Evolutionary conservation across 108 stramenopile species (phyloP).

Genomic region (Cyclotella baltica): DNA sequence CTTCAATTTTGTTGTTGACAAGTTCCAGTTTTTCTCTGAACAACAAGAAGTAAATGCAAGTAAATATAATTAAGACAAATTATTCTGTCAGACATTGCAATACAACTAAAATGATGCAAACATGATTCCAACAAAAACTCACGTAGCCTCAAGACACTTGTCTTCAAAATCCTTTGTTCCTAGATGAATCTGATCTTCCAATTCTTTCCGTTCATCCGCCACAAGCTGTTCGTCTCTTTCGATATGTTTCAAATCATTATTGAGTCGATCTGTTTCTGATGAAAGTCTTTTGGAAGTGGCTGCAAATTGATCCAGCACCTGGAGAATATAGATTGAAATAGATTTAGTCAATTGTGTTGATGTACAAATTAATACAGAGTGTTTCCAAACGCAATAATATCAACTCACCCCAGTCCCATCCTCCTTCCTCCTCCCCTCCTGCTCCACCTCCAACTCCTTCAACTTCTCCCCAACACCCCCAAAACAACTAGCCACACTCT

Average conservation of each 20-base stretch:
- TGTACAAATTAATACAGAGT: neutral
- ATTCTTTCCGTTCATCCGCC: slow-evolving; percentile 74
- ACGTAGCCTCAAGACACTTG: slow-evolving; percentile 60
- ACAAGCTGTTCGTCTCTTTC: slow-evolving; percentile 84
- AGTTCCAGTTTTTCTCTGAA: slow-evolving; percentile 55
- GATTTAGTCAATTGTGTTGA: neutral
- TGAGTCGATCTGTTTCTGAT: slow-evolving; percentile 75
- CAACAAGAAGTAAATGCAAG: neutral
- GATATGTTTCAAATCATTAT: slow-evolving; percentile 78
- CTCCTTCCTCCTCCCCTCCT: slow-evolving; percentile 46
- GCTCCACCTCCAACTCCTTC: slow-evolving; percentile 56
- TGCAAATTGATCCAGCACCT: slow-evolving; percentile 66
- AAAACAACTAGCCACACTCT: slow-evolving; percentile 69
- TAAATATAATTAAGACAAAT: neutral
- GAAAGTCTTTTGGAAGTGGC: slow-evolving; percentile 72
- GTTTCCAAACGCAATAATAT: neutral
- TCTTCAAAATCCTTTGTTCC: slow-evolving; percentile 78
- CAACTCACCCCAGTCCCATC: slow-evolving; percentile 39
- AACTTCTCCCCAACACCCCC: slow-evolving; percentile 54
- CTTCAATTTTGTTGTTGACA: slow-evolving; percentile 76
- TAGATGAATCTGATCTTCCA: slow-evolving; percentile 77
- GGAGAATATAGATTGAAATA: neutral
- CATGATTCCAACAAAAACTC: neutral
- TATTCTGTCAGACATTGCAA: neutral
- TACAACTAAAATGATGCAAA: neutral